Evolutionary conservation across 2,329 filamentous ascomycete species (phyloP).

Genomic region (Fusarium sororula): DNA sequence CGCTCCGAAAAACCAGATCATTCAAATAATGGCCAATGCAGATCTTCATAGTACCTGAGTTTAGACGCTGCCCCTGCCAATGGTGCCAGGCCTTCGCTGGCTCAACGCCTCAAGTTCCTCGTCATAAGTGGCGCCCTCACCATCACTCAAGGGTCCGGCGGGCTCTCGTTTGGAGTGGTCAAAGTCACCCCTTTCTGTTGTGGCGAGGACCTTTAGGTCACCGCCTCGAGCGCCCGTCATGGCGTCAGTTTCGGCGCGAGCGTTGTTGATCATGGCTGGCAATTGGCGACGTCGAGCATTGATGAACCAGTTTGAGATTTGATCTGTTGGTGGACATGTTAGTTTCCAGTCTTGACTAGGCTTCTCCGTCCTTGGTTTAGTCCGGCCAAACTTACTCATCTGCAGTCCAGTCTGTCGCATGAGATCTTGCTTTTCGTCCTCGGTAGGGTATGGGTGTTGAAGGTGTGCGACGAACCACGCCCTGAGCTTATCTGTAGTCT

Average conservation of each 20-base stretch:
- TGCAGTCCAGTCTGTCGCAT: slow-evolving; percentile 80
- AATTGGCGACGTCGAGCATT: slow-evolving; percentile 76
- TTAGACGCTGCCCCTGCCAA: slow-evolving; percentile 59
- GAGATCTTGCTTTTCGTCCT: slow-evolving; percentile 86
- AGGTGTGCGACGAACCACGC: slow-evolving; percentile 83
- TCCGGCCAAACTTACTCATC: slow-evolving; percentile 69
- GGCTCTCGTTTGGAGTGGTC: slow-evolving; percentile 49
- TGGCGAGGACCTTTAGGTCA: slow-evolving; percentile 51
- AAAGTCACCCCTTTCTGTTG: slow-evolving; percentile 52
- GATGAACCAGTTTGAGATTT: slow-evolving; percentile 85
- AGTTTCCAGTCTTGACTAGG: slow-evolving; percentile 6
- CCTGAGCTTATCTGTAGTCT: slow-evolving; percentile 82
- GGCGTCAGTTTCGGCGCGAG: slow-evolving; percentile 60
- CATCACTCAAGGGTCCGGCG: slow-evolving; percentile 56
- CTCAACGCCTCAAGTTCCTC: slow-evolving; percentile 51
- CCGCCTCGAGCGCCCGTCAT: slow-evolving; percentile 49
- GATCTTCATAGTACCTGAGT: neutral
- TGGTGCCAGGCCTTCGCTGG: slow-evolving; percentile 46
- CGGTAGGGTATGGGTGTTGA: slow-evolving; percentile 84
- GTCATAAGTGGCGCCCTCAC: slow-evolving; percentile 56
- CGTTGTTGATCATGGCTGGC: slow-evolving; percentile 67
- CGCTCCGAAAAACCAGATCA: slow-evolving; percentile 1
- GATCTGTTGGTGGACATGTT: slow-evolving; percentile 54
- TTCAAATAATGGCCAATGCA: neutral
- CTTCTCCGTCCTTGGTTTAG: neutral